Percentiles rank a stretch among this genome's conserved stretches.
Conservation (phyloP, 2,329 filamentous ascomycete genomes). For the Fusarium multiceps region DNA sequence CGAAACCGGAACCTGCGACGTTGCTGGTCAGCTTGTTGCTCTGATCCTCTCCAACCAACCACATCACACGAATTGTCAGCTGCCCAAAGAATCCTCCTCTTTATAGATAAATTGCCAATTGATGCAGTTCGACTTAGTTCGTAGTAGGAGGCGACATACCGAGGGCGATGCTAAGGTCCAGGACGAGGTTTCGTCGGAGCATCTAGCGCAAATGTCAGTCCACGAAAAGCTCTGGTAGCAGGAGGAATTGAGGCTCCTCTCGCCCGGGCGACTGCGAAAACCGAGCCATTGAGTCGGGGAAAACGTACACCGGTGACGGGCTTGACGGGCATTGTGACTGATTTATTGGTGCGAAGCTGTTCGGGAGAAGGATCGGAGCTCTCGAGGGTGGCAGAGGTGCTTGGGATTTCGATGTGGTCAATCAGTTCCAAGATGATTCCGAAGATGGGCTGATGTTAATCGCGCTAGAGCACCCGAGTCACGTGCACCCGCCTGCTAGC, state of each 20-base stretch:
- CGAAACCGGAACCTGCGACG: conserved; percentile 62
- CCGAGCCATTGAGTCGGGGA: conserved; percentile 48
- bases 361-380: conserved; percentile 38
- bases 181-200: conserved; percentile 69
- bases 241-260: conserved; percentile 28
- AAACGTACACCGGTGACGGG: conserved; percentile 70
- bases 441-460: conserved; percentile 52
- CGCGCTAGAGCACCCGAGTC: conserved; percentile 46
- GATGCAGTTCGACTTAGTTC: conserved; percentile 9
- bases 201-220: conserved; percentile 60
- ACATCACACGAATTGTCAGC: conserved; percentile 44
- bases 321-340: conserved; percentile 63
- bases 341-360: conserved; percentile 41
- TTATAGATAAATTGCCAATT: conserved; percentile 10
- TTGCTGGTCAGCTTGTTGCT: conserved; percentile 50
- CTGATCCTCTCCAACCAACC: conserved; percentile 40
- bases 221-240: conserved; percentile 40
- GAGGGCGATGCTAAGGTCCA: conserved; percentile 66
- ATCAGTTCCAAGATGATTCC: conserved; percentile 44
- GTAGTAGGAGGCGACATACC: conserved; percentile 57
- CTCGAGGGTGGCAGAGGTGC: conserved; percentile 30
- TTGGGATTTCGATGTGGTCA: conserved; percentile 42
- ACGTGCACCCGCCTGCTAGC: conserved; percentile 29
- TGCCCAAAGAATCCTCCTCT: conserved; percentile 21
- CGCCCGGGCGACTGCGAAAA: conserved; percentile 21